Conservation (phyloP, 345 rosid species). For the Iberis pinnata region DNA sequence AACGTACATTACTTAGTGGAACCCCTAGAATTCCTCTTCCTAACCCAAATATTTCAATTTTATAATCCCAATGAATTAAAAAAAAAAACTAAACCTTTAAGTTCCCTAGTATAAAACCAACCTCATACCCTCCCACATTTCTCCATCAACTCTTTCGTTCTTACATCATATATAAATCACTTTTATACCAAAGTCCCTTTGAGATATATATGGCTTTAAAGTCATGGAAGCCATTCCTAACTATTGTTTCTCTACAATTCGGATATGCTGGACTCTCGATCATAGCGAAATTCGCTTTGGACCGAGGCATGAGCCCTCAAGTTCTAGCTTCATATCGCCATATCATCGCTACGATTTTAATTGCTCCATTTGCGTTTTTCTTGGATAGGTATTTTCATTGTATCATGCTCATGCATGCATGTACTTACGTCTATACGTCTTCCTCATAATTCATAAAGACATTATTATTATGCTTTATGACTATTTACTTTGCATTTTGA, state of each 20-base stretch:
- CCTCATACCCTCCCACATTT: slow-evolving; percentile 22
- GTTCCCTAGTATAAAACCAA: slow-evolving; percentile 24
- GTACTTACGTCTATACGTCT: too few species aligned
- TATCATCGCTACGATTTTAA: slow-evolving; percentile 44
- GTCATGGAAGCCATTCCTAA: slow-evolving; percentile 46
- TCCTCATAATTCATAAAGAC: too few species aligned
- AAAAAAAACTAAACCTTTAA: background rate
- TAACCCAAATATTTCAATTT: background rate
- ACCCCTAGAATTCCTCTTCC: slow-evolving; percentile 26
- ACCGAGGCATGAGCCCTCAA: slow-evolving; percentile 63
- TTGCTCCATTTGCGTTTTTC: slow-evolving; percentile 70
- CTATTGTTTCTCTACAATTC: slow-evolving; percentile 51
- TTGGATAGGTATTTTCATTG: slow-evolving; percentile 70
- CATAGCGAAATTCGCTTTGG: slow-evolving; percentile 42
- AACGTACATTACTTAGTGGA: slow-evolving; percentile 30
- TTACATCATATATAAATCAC: slow-evolving; percentile 19
- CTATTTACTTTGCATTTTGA: slow-evolving; percentile 1
- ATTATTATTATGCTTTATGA: too few species aligned
- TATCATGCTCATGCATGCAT: too few species aligned
- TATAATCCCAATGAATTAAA: background rate
- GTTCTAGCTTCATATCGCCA: slow-evolving; percentile 70
- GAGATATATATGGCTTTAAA: slow-evolving; percentile 19
- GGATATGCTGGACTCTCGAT: slow-evolving; percentile 53
- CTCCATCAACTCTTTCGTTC: slow-evolving; percentile 28
- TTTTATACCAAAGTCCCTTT: slow-evolving; percentile 12